Percentiles rank a stretch among this genome's conserved stretches.
These are phyloP conservation scores for Tetracentron sinense DNA, from an alignment of 164 flowering plant genomes.

Conservation along the genomic window DNA sequence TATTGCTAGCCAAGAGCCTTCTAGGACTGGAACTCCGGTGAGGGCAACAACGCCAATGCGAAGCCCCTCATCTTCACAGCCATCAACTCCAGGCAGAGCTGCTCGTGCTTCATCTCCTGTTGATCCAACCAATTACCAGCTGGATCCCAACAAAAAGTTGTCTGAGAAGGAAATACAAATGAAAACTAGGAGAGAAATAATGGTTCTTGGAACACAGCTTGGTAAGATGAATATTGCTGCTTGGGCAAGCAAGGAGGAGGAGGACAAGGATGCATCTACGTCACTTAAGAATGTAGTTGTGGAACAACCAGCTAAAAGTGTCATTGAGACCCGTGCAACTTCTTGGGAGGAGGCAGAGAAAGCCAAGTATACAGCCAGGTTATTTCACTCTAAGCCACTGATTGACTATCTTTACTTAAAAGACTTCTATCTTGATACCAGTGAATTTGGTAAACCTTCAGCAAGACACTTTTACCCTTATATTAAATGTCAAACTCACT, in stretches of 20 bases:
- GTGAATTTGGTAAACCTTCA: too few species aligned
- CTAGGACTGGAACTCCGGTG: conserved; percentile 85
- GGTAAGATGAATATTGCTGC: conserved; percentile 87
- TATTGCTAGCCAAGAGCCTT: conserved; percentile 89
- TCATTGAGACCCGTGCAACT: conserved; percentile 65
- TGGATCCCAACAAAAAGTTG: conserved; percentile 29
- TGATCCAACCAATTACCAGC: conserved; percentile 15
- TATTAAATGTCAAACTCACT: too few species aligned
- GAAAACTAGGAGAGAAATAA: conserved; percentile 81
- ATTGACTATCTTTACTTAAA: neutral
- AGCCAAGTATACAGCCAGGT: conserved; percentile 85
- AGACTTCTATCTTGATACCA: neutral
- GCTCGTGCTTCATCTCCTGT: conserved; percentile 36
- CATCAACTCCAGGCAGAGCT: conserved; percentile 66
- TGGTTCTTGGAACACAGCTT: conserved; percentile 72
- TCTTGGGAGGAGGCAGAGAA: conserved; percentile 96
- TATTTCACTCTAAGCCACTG: conserved; percentile 2
- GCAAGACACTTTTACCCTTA: too few species aligned
- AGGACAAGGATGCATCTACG: conserved; percentile 55
- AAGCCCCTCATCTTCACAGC: conserved; percentile 66
- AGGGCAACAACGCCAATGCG: conserved; percentile 71
- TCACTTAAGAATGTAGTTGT: conserved; percentile 35
- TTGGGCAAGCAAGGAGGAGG: conserved; percentile 88
- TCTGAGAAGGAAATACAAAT: conserved; percentile 73
- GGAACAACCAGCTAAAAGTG: conserved; percentile 41